These are phyloP conservation scores for Suaeda aralocaspica DNA, from an alignment of 148 eudicot genomes.

Conservation along the genomic window DNA sequence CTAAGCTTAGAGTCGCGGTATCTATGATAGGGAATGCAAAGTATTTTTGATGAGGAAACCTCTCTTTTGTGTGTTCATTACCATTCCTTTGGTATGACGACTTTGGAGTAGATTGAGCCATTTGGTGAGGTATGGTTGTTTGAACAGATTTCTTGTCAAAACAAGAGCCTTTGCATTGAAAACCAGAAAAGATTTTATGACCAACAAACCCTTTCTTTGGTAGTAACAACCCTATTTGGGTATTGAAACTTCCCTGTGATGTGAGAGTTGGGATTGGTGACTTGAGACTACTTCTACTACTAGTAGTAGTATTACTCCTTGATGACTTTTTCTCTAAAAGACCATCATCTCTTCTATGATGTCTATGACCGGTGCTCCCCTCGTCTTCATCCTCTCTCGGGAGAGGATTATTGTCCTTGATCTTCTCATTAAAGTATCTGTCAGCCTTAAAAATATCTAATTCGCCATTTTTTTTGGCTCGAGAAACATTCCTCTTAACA, in stretches of 20 bases:
- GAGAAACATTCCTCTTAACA: constrained; percentile 14
- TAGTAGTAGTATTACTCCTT: constrained; percentile 14
- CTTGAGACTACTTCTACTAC: constrained; percentile 19
- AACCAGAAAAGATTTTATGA: constrained; percentile 32
- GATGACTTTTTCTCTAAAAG: constrained; percentile 5
- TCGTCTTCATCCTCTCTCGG: not conserved
- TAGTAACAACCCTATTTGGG: constrained; percentile 39
- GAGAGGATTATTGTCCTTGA: not conserved
- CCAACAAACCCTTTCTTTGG: constrained; percentile 27
- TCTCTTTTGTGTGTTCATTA: constrained; percentile 8
- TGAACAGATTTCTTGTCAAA: constrained; percentile 42
- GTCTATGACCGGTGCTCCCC: constrained; percentile 8
- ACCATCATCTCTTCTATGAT: constrained; percentile 9
- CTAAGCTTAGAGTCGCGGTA: constrained; percentile 2
- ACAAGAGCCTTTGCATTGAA: constrained; percentile 53
- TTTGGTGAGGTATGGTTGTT: constrained; percentile 14
- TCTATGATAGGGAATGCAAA: constrained; percentile 37
- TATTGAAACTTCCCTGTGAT: constrained; percentile 47
- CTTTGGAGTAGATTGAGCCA: constrained; percentile 13
- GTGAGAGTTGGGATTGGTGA: constrained; percentile 35
- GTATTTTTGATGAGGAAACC: constrained; percentile 27
- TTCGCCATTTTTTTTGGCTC: constrained; percentile 33
- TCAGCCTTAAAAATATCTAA: constrained; percentile 57
- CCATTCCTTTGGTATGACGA: constrained; percentile 5
- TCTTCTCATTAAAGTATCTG: constrained; percentile 42